phyloP scores from a whole-genome alignment of 2,329 filamentous ascomycete genomes.

The Gyromitra esculenta region DNA sequence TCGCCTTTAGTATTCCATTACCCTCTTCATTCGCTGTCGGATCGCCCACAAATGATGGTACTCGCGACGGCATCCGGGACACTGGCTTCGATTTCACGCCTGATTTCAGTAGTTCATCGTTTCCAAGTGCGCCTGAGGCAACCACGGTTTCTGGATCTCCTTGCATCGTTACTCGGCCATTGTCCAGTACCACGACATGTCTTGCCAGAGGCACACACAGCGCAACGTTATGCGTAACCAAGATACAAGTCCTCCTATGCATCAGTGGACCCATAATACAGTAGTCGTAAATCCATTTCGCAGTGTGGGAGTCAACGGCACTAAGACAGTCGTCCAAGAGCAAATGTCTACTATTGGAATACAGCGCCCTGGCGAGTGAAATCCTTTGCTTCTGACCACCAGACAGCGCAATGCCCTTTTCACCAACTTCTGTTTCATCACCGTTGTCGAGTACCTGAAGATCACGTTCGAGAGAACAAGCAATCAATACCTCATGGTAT shows the following conservation, averaged over 20 bases:
- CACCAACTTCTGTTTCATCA: slow-evolving; percentile 91
- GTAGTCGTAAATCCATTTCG: slow-evolving; percentile 96
- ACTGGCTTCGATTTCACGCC: slow-evolving; percentile 70
- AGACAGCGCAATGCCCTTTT: slow-evolving; percentile 96
- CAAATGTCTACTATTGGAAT: slow-evolving; percentile 90
- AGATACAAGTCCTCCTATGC: slow-evolving; percentile 85
- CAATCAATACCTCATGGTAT: slow-evolving; percentile 87
- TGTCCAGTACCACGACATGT: slow-evolving; percentile 85
- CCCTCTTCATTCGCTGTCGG: slow-evolving; percentile 63
- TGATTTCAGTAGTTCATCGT: slow-evolving; percentile 67
- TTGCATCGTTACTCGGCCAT: slow-evolving; percentile 79
- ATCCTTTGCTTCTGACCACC: slow-evolving; percentile 98
- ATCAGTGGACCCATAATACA: slow-evolving; percentile 91
- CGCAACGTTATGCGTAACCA: slow-evolving; percentile 95
- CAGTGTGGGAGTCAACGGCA: slow-evolving; percentile 95
- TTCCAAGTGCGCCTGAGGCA: slow-evolving; percentile 85
- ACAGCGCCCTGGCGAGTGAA: slow-evolving; percentile 94
- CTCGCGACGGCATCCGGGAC: slow-evolving; percentile 79
- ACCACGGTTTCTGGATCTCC: slow-evolving; percentile 83
- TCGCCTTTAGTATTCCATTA: slow-evolving; percentile 38
- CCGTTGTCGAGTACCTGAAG: slow-evolving; percentile 91
- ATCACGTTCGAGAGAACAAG: slow-evolving; percentile 90
- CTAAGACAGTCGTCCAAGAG: slow-evolving; percentile 95
- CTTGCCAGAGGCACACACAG: slow-evolving; percentile 83
- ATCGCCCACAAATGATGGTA: slow-evolving; percentile 77